Base-by-base conservation (phyloP, 768 basidiomycete species). In the Harrya chromipes region DNA sequence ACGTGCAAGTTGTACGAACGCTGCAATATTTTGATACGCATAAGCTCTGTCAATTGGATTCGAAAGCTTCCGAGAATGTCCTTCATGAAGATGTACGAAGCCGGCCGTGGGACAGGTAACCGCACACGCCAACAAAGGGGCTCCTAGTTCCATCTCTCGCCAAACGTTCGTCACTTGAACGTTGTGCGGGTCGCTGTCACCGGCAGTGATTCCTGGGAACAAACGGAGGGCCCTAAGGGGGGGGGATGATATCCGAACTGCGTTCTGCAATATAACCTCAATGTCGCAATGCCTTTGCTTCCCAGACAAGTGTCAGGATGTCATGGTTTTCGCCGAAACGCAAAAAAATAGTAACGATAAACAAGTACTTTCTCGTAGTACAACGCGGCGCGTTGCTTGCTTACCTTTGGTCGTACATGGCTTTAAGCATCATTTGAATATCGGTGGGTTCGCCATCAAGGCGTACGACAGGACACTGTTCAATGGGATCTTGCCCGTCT, bases 381-480 rank as follows among this genome's bases (percentile, higher is more conserved):
- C 5, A 29, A 41, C 2, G 13, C 0, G 14, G 51, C 50, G n/a
- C 23, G 23, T 23, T 23, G 23, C 23, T 23, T 6, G 23, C 23
- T 23, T 6, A 23, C 23, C 37, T 47, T 27, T 59, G 40, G 13
- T 59, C 50, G 11, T 64, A 59, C n/a, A 64, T 16, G 6, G 55
- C 61, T 14, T 31, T 56, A 13, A 66, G 53, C 40, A 63, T 38
- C 1, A 41, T 46, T 12, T 50, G 34, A 21, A 63, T 27, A 7
- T 64, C 64, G 0, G 6, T 20, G n/a, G 20, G 44, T 6, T 31
- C 13, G 17, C 65, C 63, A 0, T 49, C 34, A 10, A 63, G 56
- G 20, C 37, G 50, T 33, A 63, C 13, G 21, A 57, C 40, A 7
- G 64, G 64, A 43, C 64, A 66, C 1, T 40, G 43, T 1, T 65